phyloP scores from a whole-genome alignment of 78 protist species.

The Isochrysis galbana region DNA sequence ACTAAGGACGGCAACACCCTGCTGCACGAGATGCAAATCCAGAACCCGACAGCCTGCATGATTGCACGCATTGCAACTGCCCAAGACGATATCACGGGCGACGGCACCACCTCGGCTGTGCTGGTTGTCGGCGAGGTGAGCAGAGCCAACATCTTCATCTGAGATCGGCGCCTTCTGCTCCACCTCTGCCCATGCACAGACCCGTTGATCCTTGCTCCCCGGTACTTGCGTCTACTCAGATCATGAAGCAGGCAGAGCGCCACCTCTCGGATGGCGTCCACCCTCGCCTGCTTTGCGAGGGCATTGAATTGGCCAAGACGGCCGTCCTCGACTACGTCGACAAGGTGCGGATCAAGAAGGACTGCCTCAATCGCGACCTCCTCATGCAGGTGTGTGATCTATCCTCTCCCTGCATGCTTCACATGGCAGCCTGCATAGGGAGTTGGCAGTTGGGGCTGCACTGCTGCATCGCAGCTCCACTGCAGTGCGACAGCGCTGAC shows the following conservation, averaged over 20 bases:
- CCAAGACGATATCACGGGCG: slow-evolving; percentile 99
- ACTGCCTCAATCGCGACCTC: slow-evolving; percentile 73
- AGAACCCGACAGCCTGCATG: slow-evolving; percentile 98
- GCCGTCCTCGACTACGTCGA: slow-evolving; percentile 74
- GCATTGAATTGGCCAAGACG: slow-evolving; percentile 91
- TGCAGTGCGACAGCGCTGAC: not conserved
- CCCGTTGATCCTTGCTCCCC: too few relatives aligned
- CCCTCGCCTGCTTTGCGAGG: slow-evolving; percentile 96
- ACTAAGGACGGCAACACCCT: slow-evolving; percentile 97
- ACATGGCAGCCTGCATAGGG: too few relatives aligned
- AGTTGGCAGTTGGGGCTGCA: too few relatives aligned
- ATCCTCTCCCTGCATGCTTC: too few relatives aligned
- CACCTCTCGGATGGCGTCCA: slow-evolving; percentile 95
- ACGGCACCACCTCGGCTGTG: slow-evolving; percentile 98
- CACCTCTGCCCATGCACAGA: too few relatives aligned
- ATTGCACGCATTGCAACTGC: slow-evolving; percentile 99
- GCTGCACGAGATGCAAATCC: slow-evolving; percentile 84
- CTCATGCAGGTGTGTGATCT: too few relatives aligned
- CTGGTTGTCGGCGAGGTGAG: slow-evolving; percentile 98
- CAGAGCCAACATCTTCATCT: too few relatives aligned
- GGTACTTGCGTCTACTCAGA: too few relatives aligned
- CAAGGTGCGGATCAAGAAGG: not conserved
- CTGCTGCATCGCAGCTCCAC: not conserved
- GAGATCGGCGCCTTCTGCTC: too few relatives aligned
- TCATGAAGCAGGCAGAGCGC: slow-evolving; percentile 89